phyloP scores from a whole-genome alignment of 2,329 filamentous ascomycete species.

The Aspergillus sp. region DNA sequence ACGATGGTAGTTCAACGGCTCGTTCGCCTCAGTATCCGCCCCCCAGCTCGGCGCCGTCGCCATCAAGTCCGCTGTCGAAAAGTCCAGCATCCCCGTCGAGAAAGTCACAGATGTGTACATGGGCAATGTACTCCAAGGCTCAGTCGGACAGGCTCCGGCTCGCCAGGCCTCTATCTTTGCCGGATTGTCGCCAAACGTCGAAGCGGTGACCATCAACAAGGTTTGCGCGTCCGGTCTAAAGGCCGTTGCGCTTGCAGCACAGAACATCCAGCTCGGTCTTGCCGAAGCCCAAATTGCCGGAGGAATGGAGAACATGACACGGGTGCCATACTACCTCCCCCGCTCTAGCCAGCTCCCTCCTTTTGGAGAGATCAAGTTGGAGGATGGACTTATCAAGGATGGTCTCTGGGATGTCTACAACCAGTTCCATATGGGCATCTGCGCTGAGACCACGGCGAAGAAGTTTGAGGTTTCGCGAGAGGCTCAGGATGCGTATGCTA shows the following conservation, averaged over 20 bases:
- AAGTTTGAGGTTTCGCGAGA: slow-evolving; percentile 77
- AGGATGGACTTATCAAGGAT: slow-evolving; percentile 92
- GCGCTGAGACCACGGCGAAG: slow-evolving; percentile 91
- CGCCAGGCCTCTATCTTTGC: slow-evolving; percentile 89
- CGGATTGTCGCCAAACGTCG: slow-evolving; percentile 74
- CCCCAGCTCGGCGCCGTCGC: slow-evolving; percentile 86
- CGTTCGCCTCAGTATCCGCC: slow-evolving; percentile 77
- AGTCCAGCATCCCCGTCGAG: slow-evolving; percentile 76
- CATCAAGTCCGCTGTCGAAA: slow-evolving; percentile 86
- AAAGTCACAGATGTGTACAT: slow-evolving; percentile 94
- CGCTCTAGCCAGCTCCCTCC: slow-evolving; percentile 78
- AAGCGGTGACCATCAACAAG: slow-evolving; percentile 95
- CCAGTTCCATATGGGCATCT: slow-evolving; percentile 97
- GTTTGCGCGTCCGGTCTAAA: slow-evolving; percentile 96
- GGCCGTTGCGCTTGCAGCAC: slow-evolving; percentile 83
- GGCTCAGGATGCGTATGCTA: slow-evolving; percentile 88
- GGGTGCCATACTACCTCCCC: slow-evolving; percentile 85
- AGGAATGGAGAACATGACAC: slow-evolving; percentile 98
- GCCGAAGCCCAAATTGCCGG: slow-evolving; percentile 87
- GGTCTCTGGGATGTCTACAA: slow-evolving; percentile 96
- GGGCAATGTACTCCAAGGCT: slow-evolving; percentile 88
- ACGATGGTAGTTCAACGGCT: slow-evolving; percentile 78
- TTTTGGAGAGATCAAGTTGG: slow-evolving; percentile 83
- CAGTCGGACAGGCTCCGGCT: slow-evolving; percentile 84
- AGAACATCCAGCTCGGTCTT: slow-evolving; percentile 90